phyloP scores from a whole-genome alignment of 1,139 yeast species.

The Nakaseomyces uthaithaninus region DNA sequence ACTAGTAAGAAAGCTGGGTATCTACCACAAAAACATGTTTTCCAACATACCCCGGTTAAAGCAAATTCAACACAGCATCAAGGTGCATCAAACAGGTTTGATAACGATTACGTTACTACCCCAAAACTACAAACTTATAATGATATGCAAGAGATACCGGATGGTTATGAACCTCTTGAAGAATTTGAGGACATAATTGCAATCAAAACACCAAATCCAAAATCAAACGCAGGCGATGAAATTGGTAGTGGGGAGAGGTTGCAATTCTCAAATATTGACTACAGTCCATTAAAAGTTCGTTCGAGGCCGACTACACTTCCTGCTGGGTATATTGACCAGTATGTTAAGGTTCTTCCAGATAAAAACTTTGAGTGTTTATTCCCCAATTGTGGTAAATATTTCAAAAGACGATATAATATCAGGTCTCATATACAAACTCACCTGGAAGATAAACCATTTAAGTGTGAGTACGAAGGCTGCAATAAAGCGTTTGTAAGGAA shows the following conservation, averaged over 20 bases:
- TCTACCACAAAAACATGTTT: slow-evolving; percentile 26
- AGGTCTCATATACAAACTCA: slow-evolving; percentile 96
- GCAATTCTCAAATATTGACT: slow-evolving; percentile 5
- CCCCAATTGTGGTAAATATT: slow-evolving; percentile 72
- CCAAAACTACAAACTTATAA: neutral
- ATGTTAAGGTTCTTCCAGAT: slow-evolving; percentile 53
- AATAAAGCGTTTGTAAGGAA: slow-evolving; percentile 67
- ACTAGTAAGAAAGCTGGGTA: slow-evolving; percentile 5
- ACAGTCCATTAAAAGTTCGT: slow-evolving; percentile 29
- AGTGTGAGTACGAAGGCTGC: slow-evolving; percentile 58
- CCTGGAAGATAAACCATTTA: slow-evolving; percentile 82
- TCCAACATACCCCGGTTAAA: slow-evolving; percentile 29
- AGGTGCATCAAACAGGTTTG: neutral
- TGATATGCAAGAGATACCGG: neutral
- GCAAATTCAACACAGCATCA: slow-evolving; percentile 1
- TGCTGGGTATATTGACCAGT: slow-evolving; percentile 80
- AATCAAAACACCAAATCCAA: neutral
- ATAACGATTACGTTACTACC: neutral
- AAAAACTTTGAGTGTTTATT: slow-evolving; percentile 64
- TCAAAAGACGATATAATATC: slow-evolving; percentile 83
- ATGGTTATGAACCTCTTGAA: neutral
- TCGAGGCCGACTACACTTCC: slow-evolving; percentile 63
- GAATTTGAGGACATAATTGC: neutral
- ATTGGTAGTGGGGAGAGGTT: neutral
- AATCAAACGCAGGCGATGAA: slow-evolving; percentile 6